Evolutionary conservation across 257 asterid genomes (phyloP).

Genomic region (Lycium barbarum): DNA sequence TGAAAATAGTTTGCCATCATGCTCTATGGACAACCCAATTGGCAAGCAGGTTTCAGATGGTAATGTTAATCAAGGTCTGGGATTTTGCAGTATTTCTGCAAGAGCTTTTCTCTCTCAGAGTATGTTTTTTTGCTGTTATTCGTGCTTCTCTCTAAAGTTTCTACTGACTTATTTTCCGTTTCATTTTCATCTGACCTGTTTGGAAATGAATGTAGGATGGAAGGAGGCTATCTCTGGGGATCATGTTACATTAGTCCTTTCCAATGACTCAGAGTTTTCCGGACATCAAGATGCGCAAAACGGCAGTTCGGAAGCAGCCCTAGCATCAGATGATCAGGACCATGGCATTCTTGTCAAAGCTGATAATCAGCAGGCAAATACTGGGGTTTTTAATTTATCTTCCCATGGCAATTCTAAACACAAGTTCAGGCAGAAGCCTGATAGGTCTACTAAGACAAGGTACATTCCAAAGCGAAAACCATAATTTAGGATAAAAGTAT

Average conservation of each 20-base stretch:
- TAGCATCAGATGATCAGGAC: conserved; percentile 40
- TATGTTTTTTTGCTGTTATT: conserved; percentile 44
- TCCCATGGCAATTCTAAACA: conserved; percentile 37
- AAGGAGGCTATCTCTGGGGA: conserved; percentile 76
- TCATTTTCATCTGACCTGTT: conserved; percentile 2
- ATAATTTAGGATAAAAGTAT: conserved; percentile 17
- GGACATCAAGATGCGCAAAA: conserved; percentile 40
- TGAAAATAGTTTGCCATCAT: conserved; percentile 50
- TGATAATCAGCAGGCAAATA: conserved; percentile 38
- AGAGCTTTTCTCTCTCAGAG: conserved; percentile 76
- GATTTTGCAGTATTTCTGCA: conserved; percentile 58
- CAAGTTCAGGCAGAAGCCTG: conserved; percentile 50
- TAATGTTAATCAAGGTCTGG: conserved; percentile 40
- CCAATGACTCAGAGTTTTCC: conserved; percentile 49
- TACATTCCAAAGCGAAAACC: conserved; percentile 60
- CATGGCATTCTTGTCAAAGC: conserved; percentile 31
- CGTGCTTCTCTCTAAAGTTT: not conserved
- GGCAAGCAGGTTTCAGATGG: conserved; percentile 43
- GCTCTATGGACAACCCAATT: conserved; percentile 35
- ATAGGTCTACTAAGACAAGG: conserved; percentile 53
- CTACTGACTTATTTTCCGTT: not conserved
- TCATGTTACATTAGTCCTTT: conserved; percentile 67
- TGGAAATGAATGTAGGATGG: conserved; percentile 73
- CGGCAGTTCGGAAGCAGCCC: conserved; percentile 32
- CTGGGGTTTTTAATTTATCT: conserved; percentile 27